Evolutionary conservation across 2,329 filamentous ascomycete genomes (phyloP).

Genomic region (Phoma sp.): DNA sequence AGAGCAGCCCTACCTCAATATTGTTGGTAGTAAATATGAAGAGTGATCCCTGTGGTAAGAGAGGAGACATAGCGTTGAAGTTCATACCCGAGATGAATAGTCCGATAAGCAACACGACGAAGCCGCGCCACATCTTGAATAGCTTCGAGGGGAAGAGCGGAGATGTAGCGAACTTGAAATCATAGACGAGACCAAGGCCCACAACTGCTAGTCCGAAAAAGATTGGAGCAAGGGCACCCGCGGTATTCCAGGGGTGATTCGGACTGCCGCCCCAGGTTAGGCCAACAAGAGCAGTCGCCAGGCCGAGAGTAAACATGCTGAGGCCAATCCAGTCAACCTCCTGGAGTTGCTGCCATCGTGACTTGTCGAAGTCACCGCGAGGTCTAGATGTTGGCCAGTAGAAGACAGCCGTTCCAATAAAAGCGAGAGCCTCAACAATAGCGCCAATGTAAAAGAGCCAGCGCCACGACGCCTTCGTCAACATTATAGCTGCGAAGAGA

Average conservation of each 20-base stretch:
- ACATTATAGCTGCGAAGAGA: neutral
- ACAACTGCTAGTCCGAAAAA: neutral
- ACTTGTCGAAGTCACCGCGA: slow-evolving; percentile 1
- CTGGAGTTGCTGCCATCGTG: slow-evolving; percentile 1
- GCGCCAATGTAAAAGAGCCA: slow-evolving; percentile 2
- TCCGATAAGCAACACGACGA: slow-evolving; percentile 2
- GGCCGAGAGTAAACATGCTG: slow-evolving; percentile 3
- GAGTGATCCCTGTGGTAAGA: slow-evolving; percentile 2
- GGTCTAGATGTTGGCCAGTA: slow-evolving; percentile 4
- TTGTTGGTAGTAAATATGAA: neutral
- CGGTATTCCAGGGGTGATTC: neutral
- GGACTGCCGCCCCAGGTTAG: neutral
- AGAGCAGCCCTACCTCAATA: neutral
- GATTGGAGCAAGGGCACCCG: neutral
- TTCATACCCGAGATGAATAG: slow-evolving; percentile 3
- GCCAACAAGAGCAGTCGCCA: neutral
- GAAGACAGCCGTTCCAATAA: neutral
- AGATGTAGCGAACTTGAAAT: slow-evolving; percentile 1
- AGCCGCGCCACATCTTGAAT: slow-evolving; percentile 4
- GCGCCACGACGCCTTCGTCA: neutral
- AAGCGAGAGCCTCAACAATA: neutral
- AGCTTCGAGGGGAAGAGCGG: slow-evolving; percentile 2
- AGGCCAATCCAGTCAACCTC: slow-evolving; percentile 1
- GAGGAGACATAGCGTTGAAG: neutral
- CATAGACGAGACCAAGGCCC: neutral